These are phyloP conservation scores for Talaromyces nanjingensis DNA, from an alignment of 495 filamentous ascomycete genomes.

Conservation along the genomic window DNA sequence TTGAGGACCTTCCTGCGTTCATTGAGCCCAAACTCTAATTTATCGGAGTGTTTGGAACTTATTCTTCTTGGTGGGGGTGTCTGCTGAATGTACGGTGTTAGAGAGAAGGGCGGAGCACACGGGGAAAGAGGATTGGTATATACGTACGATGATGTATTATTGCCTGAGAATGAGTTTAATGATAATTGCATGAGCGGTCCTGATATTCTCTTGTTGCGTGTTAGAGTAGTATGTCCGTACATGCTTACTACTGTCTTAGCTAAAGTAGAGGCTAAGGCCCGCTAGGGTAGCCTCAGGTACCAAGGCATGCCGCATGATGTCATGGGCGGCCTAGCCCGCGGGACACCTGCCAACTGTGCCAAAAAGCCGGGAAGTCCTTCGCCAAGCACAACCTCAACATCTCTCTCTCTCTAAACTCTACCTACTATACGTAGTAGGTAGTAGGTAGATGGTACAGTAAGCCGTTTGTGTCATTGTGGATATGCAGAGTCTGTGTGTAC, in stretches of 20 bases:
- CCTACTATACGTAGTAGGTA: too few species aligned
- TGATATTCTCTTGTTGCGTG: background rate
- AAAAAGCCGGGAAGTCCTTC: background rate
- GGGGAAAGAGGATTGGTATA: background rate
- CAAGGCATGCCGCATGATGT: background rate
- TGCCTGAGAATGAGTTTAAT: background rate
- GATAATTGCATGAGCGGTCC: background rate
- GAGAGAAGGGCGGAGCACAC: background rate
- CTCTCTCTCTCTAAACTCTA: too few species aligned
- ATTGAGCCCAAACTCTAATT: background rate
- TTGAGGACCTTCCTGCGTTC: slow-evolving; percentile 32
- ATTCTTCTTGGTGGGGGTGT: background rate
- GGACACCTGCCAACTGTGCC: background rate
- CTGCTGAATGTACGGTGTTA: background rate
- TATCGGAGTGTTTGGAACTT: background rate
- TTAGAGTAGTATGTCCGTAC: background rate
- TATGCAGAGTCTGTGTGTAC: background rate
- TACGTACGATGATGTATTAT: background rate
- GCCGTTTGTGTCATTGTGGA: background rate
- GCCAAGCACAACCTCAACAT: too few species aligned
- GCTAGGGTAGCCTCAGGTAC: background rate
- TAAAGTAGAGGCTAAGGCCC: too few species aligned
- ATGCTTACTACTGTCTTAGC: too few species aligned
- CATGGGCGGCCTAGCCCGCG: slow-evolving; percentile 3
- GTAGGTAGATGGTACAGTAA: background rate